Base-by-base conservation (phyloP, 805 yeast genomes). In the Grigorovia jiainica region DNA sequence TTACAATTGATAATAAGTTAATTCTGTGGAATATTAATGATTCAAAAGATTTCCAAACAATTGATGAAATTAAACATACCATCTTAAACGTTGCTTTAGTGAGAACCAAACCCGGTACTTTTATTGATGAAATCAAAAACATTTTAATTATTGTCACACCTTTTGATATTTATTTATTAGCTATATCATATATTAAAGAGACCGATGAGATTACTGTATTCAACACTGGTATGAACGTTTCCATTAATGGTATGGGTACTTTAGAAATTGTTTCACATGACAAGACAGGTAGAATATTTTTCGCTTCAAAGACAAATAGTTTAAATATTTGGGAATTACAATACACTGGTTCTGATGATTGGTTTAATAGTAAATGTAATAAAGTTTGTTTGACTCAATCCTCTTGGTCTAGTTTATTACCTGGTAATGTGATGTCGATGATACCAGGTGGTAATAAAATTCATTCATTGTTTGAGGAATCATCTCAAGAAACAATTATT, bases 281-380 rank as follows among this genome's bases (percentile, higher is more conserved):
- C 17, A 63, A 66, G 35, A 79, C 92, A 1, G 82, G 86, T 37
- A 87, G 90, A 43, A 76, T 92, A 5, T 86, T 85, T 57, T 86
- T 94, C 60, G 72, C 84, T 7, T 94, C 95, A n/a, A 73, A 72
- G 33, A 77, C 80, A 17, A 87, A 84, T 49, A 90, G 87, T 1
- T 64, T 70, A 30, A 78, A 89, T 51, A 70, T 92, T 34, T 92
- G 96, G 95, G 90, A 86, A 56, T 67, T 92, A 42, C 79, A 77
- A 45, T 92, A 92, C 58, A 74, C 89, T 5, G 82, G 80, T 49
- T 74, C 82, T 20, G 92, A 87, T 38, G 81, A 85, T 42, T 90
- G 95, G 85, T 87, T 87, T 58, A 77, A 79, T 47, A 81, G 84
- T 54, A 83, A 80, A 52, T 84, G 95, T 55, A 78, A 77, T 51